These are phyloP conservation scores for Astrothelium macrocarpum DNA, from an alignment of 495 filamentous ascomycete genomes.

Conservation along the genomic window DNA sequence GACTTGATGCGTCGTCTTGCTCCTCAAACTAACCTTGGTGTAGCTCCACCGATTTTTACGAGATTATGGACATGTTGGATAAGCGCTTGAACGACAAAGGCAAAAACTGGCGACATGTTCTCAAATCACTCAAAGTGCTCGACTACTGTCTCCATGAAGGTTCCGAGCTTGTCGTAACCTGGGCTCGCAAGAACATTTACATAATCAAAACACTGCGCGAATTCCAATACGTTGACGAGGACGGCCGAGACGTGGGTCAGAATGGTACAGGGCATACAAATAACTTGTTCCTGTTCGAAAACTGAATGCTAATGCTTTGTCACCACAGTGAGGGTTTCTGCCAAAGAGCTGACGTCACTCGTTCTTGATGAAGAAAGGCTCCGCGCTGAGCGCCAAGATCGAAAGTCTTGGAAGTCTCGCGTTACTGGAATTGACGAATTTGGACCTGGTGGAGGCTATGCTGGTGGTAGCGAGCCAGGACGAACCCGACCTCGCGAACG, in stretches of 20 bases:
- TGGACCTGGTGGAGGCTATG: constrained; percentile 22
- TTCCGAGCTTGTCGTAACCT: constrained; percentile 91
- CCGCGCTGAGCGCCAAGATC: constrained; percentile 80
- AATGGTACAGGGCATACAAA: constrained; percentile 52
- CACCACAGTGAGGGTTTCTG: constrained; percentile 74
- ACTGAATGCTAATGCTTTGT: background rate
- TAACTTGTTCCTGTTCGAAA: background rate
- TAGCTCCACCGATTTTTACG: constrained; percentile 94
- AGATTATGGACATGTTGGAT: constrained; percentile 99
- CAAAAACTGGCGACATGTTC: constrained; percentile 98
- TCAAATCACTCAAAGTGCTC: constrained; percentile 94
- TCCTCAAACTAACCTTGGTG: constrained; percentile 7
- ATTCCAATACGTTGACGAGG: constrained; percentile 92
- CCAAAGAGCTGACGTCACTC: constrained; percentile 91
- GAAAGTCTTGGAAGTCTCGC: constrained; percentile 93
- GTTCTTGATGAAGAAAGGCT: constrained; percentile 91
- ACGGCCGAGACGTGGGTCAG: constrained; percentile 86
- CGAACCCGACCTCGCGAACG: constrained; percentile 13
- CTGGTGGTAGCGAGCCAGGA: constrained; percentile 4
- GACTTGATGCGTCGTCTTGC: background rate
- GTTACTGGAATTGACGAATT: constrained; percentile 89
- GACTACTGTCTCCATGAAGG: constrained; percentile 99
- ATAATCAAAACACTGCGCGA: constrained; percentile 97
- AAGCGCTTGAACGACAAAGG: constrained; percentile 99
- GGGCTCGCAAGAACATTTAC: constrained; percentile 96